Percentiles rank a stretch among this genome's conserved stretches.
These are phyloP conservation scores for Lachancea lanzarotensis DNA, from an alignment of 805 yeast species.

Conservation along the genomic window DNA sequence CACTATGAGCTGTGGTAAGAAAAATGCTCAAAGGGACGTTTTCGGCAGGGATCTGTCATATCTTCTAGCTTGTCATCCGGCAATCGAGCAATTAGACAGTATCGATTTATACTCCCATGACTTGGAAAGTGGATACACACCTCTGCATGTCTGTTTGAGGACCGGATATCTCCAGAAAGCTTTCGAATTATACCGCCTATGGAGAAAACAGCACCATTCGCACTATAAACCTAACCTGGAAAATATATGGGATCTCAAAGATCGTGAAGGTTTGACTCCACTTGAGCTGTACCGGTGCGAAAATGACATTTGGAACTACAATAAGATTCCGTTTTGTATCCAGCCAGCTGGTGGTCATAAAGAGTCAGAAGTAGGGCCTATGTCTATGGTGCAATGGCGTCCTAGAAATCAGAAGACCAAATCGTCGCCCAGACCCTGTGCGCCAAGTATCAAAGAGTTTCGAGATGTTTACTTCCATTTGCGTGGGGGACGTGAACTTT, in stretches of 20 bases:
- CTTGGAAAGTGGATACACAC: constrained; percentile 75
- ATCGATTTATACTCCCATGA: constrained; percentile 45
- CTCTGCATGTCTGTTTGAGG: constrained; percentile 57
- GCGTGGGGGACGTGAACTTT: constrained; percentile 16
- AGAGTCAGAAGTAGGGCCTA: not conserved
- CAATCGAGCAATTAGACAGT: constrained; percentile 8
- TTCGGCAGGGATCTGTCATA: constrained; percentile 51
- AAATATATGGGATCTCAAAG: constrained; percentile 42
- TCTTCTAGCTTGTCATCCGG: constrained; percentile 20
- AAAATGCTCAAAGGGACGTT: constrained; percentile 44
- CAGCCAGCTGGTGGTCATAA: not conserved
- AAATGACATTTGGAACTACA: constrained; percentile 39
- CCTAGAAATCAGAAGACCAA: not conserved
- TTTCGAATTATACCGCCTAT: constrained; percentile 22
- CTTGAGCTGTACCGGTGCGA: constrained; percentile 50
- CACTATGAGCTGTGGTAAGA: constrained; percentile 6
- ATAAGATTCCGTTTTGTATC: constrained; percentile 19
- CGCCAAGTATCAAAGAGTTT: constrained; percentile 1
- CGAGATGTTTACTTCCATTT: not conserved
- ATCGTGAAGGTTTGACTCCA: constrained; percentile 67
- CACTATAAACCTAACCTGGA: constrained; percentile 12
- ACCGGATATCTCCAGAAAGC: constrained; percentile 28
- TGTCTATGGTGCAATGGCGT: constrained; percentile 2
- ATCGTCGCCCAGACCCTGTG: not conserved
- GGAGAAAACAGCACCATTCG: constrained; percentile 15